These are phyloP conservation scores for Sporothrix humicola DNA, from an alignment of 2,329 filamentous ascomycete species.

Conservation along the genomic window DNA sequence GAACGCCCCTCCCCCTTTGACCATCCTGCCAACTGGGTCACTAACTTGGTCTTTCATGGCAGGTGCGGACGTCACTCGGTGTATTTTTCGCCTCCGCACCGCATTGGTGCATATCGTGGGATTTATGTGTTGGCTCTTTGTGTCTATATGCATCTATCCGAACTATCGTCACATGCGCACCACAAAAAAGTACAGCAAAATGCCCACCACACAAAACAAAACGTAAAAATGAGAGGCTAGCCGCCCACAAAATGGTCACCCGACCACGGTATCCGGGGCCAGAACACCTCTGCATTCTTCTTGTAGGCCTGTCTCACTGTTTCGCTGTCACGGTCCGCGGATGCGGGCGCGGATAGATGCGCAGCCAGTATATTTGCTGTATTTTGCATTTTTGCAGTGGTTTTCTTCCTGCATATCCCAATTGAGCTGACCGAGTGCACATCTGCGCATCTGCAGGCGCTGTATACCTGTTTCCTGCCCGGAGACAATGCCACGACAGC, in stretches of 20 bases:
- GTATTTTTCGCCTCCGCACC: slow-evolving; percentile 24
- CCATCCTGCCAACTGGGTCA: not conserved
- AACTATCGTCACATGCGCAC: slow-evolving; percentile 29
- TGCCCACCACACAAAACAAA: slow-evolving; percentile 9
- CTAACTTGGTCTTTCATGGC: slow-evolving; percentile 9
- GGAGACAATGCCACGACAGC: not conserved
- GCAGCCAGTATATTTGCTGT: not conserved
- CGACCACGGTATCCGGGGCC: not conserved
- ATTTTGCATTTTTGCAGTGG: not conserved
- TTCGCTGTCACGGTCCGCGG: not conserved
- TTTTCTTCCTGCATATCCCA: slow-evolving; percentile 12
- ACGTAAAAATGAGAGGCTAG: not conserved
- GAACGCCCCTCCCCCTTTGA: not conserved
- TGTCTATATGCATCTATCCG: slow-evolving; percentile 30
- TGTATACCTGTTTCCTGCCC: not conserved
- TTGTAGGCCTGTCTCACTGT: not conserved
- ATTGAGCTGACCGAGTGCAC: slow-evolving; percentile 26
- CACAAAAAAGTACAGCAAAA: slow-evolving; percentile 1
- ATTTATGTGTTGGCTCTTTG: not conserved
- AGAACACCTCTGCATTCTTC: not conserved
- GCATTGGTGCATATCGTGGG: slow-evolving; percentile 28
- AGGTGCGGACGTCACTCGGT: slow-evolving; percentile 21
- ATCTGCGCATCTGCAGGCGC: slow-evolving; percentile 19
- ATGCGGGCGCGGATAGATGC: no score
- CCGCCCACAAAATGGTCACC: slow-evolving; percentile 23